Evolutionary conservation across 2,329 filamentous ascomycete genomes (phyloP).

Genomic region (Thyridium curvatum): DNA sequence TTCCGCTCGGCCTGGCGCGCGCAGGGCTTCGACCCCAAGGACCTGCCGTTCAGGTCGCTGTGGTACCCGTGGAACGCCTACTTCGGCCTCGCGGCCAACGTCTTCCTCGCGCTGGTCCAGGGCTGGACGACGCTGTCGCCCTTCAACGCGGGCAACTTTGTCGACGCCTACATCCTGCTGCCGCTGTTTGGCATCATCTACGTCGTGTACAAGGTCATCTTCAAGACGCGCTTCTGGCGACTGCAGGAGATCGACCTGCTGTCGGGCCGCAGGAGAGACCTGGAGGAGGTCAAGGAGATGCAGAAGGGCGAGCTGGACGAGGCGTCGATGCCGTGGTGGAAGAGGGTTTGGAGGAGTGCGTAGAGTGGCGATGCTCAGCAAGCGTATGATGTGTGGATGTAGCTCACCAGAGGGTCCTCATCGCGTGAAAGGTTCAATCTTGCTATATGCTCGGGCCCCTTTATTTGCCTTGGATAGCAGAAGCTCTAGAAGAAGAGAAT

Average conservation of each 20-base stretch:
- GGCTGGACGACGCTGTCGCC: slow-evolving; percentile 55
- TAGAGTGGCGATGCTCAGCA: slow-evolving; percentile 3
- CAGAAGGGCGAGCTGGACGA: slow-evolving; percentile 16
- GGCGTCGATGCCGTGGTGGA: slow-evolving; percentile 31
- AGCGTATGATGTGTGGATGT: too few relatives aligned
- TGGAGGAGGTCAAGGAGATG: slow-evolving; percentile 38
- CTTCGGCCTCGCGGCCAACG: slow-evolving; percentile 49
- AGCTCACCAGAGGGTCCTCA: too few relatives aligned
- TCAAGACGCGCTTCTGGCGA: slow-evolving; percentile 44
- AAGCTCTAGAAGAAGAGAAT: too few relatives aligned
- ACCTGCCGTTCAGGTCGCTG: slow-evolving; percentile 49
- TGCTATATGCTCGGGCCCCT: too few relatives aligned
- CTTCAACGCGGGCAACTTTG: slow-evolving; percentile 52
- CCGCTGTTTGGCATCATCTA: slow-evolving; percentile 55
- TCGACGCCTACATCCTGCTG: slow-evolving; percentile 57
- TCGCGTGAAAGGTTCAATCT: too few relatives aligned
- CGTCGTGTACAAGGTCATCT: slow-evolving; percentile 45
- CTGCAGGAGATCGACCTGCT: slow-evolving; percentile 49
- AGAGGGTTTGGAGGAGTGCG: slow-evolving; percentile 31
- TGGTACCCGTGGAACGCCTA: slow-evolving; percentile 54
- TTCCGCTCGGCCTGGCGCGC: slow-evolving; percentile 58
- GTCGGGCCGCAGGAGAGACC: slow-evolving; percentile 46
- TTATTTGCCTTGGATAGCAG: too few relatives aligned
- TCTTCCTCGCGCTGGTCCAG: slow-evolving; percentile 54
- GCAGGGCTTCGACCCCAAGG: slow-evolving; percentile 48